Evolutionary conservation across 2,329 filamentous ascomycete species (phyloP).

Genomic region (Metarhizium brunneum): DNA sequence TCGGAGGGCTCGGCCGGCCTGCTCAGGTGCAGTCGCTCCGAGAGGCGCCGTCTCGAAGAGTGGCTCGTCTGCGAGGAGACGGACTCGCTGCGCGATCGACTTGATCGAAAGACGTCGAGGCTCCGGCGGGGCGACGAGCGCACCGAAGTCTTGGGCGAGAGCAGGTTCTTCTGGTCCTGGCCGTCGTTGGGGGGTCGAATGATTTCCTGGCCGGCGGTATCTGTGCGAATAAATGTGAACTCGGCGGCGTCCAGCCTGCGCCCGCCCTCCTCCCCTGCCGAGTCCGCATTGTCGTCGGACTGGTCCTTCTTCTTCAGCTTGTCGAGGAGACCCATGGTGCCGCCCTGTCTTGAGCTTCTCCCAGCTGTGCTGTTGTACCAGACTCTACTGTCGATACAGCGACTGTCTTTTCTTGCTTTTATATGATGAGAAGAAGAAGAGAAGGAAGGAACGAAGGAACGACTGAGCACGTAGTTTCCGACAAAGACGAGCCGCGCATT

Average conservation of each 20-base stretch:
- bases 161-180: conserved; percentile 22
- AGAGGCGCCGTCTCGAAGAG: conserved; percentile 43
- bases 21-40: conserved; percentile 61
- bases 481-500: too few relatives aligned
- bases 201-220: conserved; percentile 70
- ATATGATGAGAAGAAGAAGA: neutral
- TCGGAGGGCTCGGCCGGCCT: conserved; percentile 52
- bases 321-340: conserved; percentile 40
- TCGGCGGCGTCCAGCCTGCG: conserved; percentile 42
- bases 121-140: conserved; percentile 26
- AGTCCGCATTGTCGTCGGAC: conserved; percentile 22
- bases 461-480: neutral
- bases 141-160: conserved; percentile 18
- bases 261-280: conserved; percentile 27
- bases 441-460: neutral
- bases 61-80: conserved; percentile 31
- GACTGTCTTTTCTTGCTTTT: neutral
- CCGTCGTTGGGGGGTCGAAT: conserved; percentile 55
- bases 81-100: conserved; percentile 40
- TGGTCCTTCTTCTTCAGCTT: conserved; percentile 45
- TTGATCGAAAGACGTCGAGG: conserved; percentile 35
- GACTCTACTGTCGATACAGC: too few relatives aligned
- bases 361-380: neutral
- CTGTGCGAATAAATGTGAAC: conserved; percentile 77
- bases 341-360: too few relatives aligned